Base-by-base conservation (phyloP, 305 asterid species). In the Solanum hybrid region DNA sequence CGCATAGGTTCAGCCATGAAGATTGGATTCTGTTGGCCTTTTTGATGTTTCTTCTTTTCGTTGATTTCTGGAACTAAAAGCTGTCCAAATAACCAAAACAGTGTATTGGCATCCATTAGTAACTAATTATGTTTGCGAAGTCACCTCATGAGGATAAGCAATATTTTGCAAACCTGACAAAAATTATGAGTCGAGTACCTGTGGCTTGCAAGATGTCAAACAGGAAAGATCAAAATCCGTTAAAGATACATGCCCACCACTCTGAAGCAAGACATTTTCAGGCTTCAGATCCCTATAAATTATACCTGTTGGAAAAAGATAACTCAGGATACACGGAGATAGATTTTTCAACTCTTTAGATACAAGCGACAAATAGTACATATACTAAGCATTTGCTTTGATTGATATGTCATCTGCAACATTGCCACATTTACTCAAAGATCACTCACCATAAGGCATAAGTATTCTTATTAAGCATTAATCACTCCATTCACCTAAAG, bases 181-280 rank as follows among this genome's bases (percentile, higher is more conserved):
- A 71, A 18, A 35, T 78, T 26, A 77, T 42, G 64, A 90, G 51
- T 31, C 31, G 71, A 88, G 67, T 26, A 96, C 99, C 97, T 97
- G 98, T 74, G 99, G 99, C 92, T 95, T 94, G 96, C 99, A 97
- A 92, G 99, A 97, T 90, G 99, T 97, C 93, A 97, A 94, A 90
- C 98, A 97, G 82, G 99, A 97, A 92, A 97, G 92, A 93, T 97
- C 99, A 86, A 97, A 97, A 93, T 97, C 99, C 33, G 99, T 97
- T 93, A 97, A 94, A 90, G 98, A 89, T 37, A 97, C 92, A 89
- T 97, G 99, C 77, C 99, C 99, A 33, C 92, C 92, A 90, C 93
- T 86, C 91, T 96, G 99, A 90, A 96, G 94, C 57, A 96, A 92
- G 57, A 97, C 96, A 89, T 97, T 96, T 94, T 97, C 99, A 3